Evolutionary conservation across 2,329 filamentous ascomycete genomes (phyloP), one percentile per base, ranked within the genome.

Genomic region (Stylonectria norvegica): DNA sequence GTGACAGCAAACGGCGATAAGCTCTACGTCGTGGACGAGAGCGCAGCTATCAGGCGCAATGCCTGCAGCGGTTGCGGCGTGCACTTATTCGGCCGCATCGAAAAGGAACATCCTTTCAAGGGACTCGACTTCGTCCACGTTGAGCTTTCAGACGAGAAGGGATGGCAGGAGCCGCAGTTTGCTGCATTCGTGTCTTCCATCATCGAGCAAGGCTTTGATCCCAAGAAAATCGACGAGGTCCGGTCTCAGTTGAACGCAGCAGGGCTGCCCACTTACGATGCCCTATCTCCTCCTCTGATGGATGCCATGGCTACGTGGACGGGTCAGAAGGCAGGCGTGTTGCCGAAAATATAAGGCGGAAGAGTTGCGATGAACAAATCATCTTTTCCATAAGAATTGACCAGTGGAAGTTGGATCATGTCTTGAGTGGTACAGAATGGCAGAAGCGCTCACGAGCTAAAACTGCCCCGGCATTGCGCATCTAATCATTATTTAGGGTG

Each of bases 161-260:
- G 81, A n/a, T 85, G 82, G 81, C 81, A 85, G 63, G 81, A 83
- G 65, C 80, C 80, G 5, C 81, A 85, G 56, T 86, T 85, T 50
- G 81, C 81, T 2, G 82, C 74, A 0, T 86, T 85, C 45, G 80
- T 85, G 27, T 79, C 75, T 23, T 81, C 75, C 40, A 78, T 85
- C 43, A 83, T 85, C 43, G 81, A 85, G 72, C 79, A 84, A 56
- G 82, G 81, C 1, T 82, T 78, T 52, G 61, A 73, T 33, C 75
- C 80, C 0, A 58, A 64, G 12, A 65, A 68, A 23, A 81, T 82
- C 53, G 72, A 69, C 34, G 71, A 68, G 14, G 74, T 85, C 4
- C 68, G 81, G 29, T 49, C 44, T 3, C 73, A 69, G 59, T 70
- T 85, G 43, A 71, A 69, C 63, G 53, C 58, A 2, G 50, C 75